These are phyloP conservation scores for Oryza meridionalis DNA, from an alignment of 176 grass and related monocot genomes.

Conservation along the genomic window DNA sequence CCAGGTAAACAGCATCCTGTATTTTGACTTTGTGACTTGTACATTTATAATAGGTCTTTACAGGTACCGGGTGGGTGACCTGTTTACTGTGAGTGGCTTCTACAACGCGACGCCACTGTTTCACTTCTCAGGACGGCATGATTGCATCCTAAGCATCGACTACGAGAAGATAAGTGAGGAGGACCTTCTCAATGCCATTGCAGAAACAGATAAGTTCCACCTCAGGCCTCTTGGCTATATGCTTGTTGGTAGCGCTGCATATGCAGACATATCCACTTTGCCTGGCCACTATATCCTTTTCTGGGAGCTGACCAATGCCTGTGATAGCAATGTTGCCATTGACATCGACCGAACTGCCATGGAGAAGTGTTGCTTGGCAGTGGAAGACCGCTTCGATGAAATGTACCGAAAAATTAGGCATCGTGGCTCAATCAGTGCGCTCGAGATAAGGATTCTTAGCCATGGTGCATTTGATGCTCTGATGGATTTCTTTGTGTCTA, in stretches of 20 bases:
- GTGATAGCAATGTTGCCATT: neutral
- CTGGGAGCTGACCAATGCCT: constrained; percentile 26
- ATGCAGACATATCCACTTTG: constrained; percentile 23
- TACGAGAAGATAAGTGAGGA: neutral
- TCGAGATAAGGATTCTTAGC: constrained; percentile 24
- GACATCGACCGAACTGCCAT: neutral
- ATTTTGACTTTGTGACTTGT: neutral
- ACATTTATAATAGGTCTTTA: constrained; percentile 27
- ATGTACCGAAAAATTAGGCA: neutral
- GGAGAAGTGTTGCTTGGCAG: constrained; percentile 20
- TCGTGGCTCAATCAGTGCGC: neutral
- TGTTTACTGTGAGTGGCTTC: constrained; percentile 23
- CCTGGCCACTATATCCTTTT: constrained; percentile 21
- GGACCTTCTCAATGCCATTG: constrained; percentile 34
- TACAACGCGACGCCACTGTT: constrained; percentile 19
- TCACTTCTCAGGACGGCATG: neutral
- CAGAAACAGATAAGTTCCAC: neutral
- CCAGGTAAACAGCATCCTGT: neutral
- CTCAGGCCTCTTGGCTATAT: constrained; percentile 24
- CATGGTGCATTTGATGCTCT: constrained; percentile 6
- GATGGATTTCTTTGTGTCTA: constrained; percentile 34
- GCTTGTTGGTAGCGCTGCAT: constrained; percentile 30
- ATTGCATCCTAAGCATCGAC: neutral
- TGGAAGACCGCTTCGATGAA: neutral
- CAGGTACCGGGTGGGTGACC: constrained; percentile 38